These are phyloP conservation scores for Medicago ruthenica DNA, from an alignment of 306 rosid species.

Conservation along the genomic window DNA sequence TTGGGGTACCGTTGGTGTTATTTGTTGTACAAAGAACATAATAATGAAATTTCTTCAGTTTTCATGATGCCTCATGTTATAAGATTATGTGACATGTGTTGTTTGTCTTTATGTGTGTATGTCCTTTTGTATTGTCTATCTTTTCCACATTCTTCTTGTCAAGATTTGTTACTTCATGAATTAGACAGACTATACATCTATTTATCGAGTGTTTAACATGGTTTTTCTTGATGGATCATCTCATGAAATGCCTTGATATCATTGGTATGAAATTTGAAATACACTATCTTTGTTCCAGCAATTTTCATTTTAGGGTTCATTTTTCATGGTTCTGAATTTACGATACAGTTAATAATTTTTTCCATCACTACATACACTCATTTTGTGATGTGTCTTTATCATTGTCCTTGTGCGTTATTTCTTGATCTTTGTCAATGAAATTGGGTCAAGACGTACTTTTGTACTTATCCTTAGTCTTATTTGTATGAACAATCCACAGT, in stretches of 20 bases:
- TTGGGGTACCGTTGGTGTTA: not conserved
- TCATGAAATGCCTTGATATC: no score
- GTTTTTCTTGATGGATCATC: not conserved
- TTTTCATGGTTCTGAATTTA: not conserved
- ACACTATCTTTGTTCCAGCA: no score
- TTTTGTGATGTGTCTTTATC: constrained; percentile 2
- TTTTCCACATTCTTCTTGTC: constrained; percentile 9
- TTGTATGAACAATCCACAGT: constrained; percentile 45
- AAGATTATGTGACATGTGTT: not conserved
- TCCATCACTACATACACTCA: not conserved
- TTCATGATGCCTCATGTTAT: not conserved
- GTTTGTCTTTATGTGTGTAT: not conserved
- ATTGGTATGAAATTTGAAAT: not conserved
- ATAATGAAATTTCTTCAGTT: not conserved
- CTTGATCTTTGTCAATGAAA: not conserved
- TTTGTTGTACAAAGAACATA: constrained; percentile 8
- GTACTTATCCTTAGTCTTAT: constrained; percentile 18
- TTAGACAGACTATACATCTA: not conserved
- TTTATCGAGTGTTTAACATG: not conserved
- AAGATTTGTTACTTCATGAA: not conserved
- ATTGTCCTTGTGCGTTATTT: constrained; percentile 6
- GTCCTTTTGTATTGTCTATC: not conserved
- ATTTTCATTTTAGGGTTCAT: not conserved
- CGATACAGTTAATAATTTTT: not conserved
- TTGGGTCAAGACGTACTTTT: constrained; percentile 3